These are phyloP conservation scores for Calonectria hawksworthii DNA, from an alignment of 2,329 filamentous ascomycete species.

Conservation along the genomic window DNA sequence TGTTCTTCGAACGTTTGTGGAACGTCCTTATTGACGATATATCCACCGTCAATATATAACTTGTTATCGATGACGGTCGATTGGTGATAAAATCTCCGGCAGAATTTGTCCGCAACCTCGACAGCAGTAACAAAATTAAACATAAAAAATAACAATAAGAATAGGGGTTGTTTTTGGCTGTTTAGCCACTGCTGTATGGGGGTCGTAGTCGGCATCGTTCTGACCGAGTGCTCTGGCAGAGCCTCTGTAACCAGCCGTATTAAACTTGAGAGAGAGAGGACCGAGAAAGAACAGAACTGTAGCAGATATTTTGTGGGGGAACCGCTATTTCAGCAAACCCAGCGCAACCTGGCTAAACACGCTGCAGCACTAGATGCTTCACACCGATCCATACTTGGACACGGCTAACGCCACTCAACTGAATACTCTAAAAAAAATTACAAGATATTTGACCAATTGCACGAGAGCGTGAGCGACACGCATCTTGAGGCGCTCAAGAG, in stretches of 20 bases:
- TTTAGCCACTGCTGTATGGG: not conserved
- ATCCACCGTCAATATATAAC: slow-evolving; percentile 72
- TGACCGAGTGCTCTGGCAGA: not conserved
- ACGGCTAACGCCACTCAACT: not conserved
- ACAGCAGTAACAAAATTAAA: not conserved
- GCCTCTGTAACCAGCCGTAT: not conserved
- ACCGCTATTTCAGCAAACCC: not conserved
- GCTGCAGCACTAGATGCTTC: not conserved
- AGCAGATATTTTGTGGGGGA: not conserved
- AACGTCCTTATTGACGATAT: not conserved
- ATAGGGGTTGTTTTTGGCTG: not conserved
- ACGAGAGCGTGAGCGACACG: not conserved
- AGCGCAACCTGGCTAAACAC: not conserved
- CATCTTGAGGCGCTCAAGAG: not conserved
- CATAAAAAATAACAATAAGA: not conserved
- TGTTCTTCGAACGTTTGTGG: slow-evolving; percentile 52
- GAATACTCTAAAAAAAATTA: not conserved
- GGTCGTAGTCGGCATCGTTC: not conserved
- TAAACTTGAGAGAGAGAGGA: not conserved
- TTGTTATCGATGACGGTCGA: slow-evolving; percentile 68
- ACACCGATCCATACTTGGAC: not conserved
- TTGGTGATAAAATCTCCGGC: slow-evolving; percentile 67
- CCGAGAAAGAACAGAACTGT: not conserved
- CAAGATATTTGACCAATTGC: not conserved
- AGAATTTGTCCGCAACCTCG: slow-evolving; percentile 56